Evolutionary conservation across 2,329 filamentous ascomycete species (phyloP).

Genomic region (Capronia coronata): DNA sequence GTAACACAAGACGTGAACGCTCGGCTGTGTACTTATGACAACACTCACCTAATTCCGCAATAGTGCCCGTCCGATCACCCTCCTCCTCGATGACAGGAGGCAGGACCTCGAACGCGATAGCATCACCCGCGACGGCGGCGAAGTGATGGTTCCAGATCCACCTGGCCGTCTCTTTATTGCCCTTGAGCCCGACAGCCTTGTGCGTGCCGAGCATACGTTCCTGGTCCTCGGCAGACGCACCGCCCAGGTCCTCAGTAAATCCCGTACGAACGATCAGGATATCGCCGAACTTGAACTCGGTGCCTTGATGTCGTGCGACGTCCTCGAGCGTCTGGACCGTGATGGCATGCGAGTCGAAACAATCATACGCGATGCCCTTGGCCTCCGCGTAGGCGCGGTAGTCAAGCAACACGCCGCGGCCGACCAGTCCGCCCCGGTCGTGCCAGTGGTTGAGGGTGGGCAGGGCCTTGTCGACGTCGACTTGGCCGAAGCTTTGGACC

Average conservation of each 20-base stretch:
- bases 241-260: slow-evolving; percentile 53
- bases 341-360: slow-evolving; percentile 41
- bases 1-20: too few species aligned
- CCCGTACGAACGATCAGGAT: slow-evolving; percentile 61
- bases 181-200: slow-evolving; percentile 47
- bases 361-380: slow-evolving; percentile 34
- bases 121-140: slow-evolving; percentile 52
- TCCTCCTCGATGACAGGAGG: slow-evolving; percentile 33
- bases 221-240: slow-evolving; percentile 37
- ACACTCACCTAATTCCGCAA: slow-evolving; percentile 38
- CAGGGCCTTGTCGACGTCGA: slow-evolving; percentile 17
- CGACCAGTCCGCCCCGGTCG: slow-evolving; percentile 38
- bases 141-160: slow-evolving; percentile 57
- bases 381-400: slow-evolving; percentile 40
- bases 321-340: slow-evolving; percentile 56
- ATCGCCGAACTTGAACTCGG: slow-evolving; percentile 54
- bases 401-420: slow-evolving; percentile 44
- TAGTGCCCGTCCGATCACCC: slow-evolving; percentile 22
- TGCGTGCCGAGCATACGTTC: slow-evolving; percentile 27
- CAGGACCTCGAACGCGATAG: slow-evolving; percentile 50
- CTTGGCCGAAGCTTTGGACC: slow-evolving; percentile 19
- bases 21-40: too few species aligned
- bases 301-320: slow-evolving; percentile 47
- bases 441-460: slow-evolving; percentile 33
- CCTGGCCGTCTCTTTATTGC: slow-evolving; percentile 43